phyloP scores from a whole-genome alignment of 2,329 filamentous ascomycete species.

The Trichoderma aggressivum region DNA sequence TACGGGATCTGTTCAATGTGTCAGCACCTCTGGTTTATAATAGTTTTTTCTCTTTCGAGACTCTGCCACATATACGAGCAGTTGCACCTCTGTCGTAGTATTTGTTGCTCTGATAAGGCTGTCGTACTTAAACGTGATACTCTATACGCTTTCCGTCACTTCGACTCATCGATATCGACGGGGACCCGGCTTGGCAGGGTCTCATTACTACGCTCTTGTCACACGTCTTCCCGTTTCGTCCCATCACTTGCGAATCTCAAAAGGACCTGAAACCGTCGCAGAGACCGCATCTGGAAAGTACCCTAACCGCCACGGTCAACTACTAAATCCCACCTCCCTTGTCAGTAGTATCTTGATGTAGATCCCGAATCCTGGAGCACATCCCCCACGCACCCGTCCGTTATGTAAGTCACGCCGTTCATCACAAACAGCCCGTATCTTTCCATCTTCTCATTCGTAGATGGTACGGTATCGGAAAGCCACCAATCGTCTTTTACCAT shows the following conservation, averaged over 20 bases:
- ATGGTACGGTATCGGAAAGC: not conserved
- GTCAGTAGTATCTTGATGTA: not conserved
- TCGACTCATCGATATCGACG: not conserved
- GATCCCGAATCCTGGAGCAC: not conserved
- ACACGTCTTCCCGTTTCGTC: not conserved
- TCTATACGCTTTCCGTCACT: not conserved
- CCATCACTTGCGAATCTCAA: not conserved
- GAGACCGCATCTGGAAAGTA: not conserved
- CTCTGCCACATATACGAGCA: not conserved
- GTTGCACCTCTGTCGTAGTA: not conserved
- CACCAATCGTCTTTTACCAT: constrained; percentile 15
- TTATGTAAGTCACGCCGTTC: not conserved
- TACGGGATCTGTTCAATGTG: not conserved
- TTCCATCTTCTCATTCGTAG: no score
- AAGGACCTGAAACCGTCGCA: not conserved
- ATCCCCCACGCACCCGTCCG: not conserved
- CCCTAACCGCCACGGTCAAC: not conserved
- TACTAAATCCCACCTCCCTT: not conserved
- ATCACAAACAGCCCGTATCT: not conserved
- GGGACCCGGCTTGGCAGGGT: not conserved
- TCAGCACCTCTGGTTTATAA: not conserved
- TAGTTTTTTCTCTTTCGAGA: not conserved
- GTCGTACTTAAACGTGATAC: not conserved
- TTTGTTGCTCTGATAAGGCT: not conserved
- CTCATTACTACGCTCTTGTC: not conserved